Conservation (phyloP, 75 land plant genomes). For the Larix kaempferi region DNA sequence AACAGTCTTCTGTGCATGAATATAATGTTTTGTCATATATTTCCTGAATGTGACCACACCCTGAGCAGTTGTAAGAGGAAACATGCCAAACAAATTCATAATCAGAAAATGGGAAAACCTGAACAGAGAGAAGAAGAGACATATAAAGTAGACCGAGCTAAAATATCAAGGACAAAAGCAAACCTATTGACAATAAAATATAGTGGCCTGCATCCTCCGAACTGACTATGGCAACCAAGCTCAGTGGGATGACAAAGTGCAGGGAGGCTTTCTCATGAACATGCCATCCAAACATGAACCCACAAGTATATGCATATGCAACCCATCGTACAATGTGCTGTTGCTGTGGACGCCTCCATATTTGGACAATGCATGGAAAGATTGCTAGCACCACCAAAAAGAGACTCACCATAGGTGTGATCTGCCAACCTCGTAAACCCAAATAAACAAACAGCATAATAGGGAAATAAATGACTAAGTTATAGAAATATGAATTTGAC, state of each 20-base stretch:
- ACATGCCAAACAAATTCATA: not conserved
- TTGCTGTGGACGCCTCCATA: slow-evolving; percentile 65
- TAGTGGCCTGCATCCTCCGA: slow-evolving; percentile 70
- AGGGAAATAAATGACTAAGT: not conserved
- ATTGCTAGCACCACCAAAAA: slow-evolving; percentile 64
- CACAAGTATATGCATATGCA: slow-evolving; percentile 82
- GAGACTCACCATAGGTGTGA: slow-evolving; percentile 65
- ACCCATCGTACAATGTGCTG: slow-evolving; percentile 59
- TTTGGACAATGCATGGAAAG: slow-evolving; percentile 67
- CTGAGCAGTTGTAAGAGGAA: not conserved
- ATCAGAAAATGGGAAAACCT: not conserved
- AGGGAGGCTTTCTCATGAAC: slow-evolving; percentile 98
- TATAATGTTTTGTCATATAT: not conserved
- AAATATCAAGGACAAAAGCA: not conserved
- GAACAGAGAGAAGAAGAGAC: slow-evolving; percentile 1
- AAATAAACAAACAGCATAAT: not conserved
- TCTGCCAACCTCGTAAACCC: slow-evolving; percentile 34
- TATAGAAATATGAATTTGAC: slow-evolving; percentile 1
- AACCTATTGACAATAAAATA: slow-evolving; percentile 74
- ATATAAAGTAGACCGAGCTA: not conserved
- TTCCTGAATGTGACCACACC: not conserved
- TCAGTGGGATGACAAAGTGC: slow-evolving; percentile 85
- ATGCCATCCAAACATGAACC: slow-evolving; percentile 97
- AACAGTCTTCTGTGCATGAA: not conserved
- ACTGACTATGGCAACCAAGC: slow-evolving; percentile 49